These are phyloP conservation scores for Candida jianshihensis DNA, from an alignment of 805 yeast genomes.

Conservation along the genomic window DNA sequence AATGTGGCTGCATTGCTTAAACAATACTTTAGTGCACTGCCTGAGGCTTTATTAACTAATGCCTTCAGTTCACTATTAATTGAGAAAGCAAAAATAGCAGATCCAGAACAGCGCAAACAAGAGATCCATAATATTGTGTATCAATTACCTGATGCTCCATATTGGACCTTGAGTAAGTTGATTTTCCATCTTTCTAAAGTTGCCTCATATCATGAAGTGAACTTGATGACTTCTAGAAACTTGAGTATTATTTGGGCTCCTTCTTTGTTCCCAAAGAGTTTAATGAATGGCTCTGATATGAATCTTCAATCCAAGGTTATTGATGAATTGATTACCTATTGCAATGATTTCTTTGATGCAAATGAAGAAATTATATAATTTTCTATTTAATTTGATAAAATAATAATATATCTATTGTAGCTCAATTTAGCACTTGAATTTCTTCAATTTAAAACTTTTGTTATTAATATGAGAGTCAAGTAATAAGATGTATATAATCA, in stretches of 20 bases:
- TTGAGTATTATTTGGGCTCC: constrained; percentile 96
- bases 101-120: constrained; percentile 58
- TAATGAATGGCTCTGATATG: constrained; percentile 63
- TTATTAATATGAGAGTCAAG: too few relatives aligned
- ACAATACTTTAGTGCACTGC: constrained; percentile 74
- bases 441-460: too few relatives aligned
- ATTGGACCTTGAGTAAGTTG: constrained; percentile 81
- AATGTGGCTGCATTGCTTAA: constrained; percentile 85
- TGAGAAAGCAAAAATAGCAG: constrained; percentile 63
- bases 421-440: too few relatives aligned
- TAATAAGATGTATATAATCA: not conserved
- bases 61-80: constrained; percentile 58
- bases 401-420: too few relatives aligned
- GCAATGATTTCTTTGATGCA: constrained; percentile 76
- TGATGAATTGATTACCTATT: constrained; percentile 78
- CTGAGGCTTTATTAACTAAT: constrained; percentile 75
- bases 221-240: constrained; percentile 78
- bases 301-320: constrained; percentile 70
- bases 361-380: not conserved
- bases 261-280: constrained; percentile 63
- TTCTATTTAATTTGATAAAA: not conserved
- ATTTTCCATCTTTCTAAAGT: constrained; percentile 81
- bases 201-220: constrained; percentile 49
- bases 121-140: constrained; percentile 79
- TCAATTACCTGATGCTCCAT: constrained; percentile 89